A percentile compares a stretch with the other conserved stretches of the same genome.
Evolutionary conservation across 768 basidiomycete species (phyloP).

Genomic region (Xerocomellus intermedius): DNA sequence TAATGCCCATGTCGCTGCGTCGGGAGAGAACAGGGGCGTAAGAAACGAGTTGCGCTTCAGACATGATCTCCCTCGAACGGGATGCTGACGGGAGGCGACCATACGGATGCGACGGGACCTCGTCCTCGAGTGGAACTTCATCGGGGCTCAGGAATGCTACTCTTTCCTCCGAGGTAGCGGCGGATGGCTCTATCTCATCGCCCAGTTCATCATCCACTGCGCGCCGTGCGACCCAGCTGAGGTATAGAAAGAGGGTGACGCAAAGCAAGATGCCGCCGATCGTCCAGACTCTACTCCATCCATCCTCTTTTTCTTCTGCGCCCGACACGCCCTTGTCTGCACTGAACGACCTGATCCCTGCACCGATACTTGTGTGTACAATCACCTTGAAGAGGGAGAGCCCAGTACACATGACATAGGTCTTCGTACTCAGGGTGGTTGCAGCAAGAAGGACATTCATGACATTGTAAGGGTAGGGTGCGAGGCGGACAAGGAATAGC

Average conservation of each 20-base stretch:
- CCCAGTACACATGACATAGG: constrained; percentile 78
- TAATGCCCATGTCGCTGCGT: constrained; percentile 10
- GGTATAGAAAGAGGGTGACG: constrained; percentile 72
- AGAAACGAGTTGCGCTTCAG: constrained; percentile 43
- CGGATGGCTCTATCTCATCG: constrained; percentile 37
- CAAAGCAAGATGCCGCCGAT: constrained; percentile 68
- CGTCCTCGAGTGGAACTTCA: constrained; percentile 23
- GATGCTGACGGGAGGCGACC: constrained; percentile 18
- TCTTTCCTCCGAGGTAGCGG: constrained; percentile 45
- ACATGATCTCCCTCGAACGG: constrained; percentile 38
- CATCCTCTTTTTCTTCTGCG: constrained; percentile 38
- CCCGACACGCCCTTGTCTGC: constrained; percentile 49
- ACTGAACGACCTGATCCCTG: constrained; percentile 77
- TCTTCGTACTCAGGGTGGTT: constrained; percentile 72
- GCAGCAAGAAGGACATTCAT: constrained; percentile 94
- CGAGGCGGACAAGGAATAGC: constrained; percentile 87
- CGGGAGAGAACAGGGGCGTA: constrained; percentile 15
- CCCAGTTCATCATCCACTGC: constrained; percentile 57
- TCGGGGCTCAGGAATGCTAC: constrained; percentile 50
- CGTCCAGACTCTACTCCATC: constrained; percentile 61
- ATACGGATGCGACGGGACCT: constrained; percentile 16
- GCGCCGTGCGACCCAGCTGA: constrained; percentile 75
- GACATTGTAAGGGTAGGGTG: constrained; percentile 92
- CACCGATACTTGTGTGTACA: constrained; percentile 86
- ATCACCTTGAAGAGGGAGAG: constrained; percentile 87